Conservation (phyloP, 2,329 filamentous ascomycete species). For the Paraphaeosphaeria sporulosa region DNA sequence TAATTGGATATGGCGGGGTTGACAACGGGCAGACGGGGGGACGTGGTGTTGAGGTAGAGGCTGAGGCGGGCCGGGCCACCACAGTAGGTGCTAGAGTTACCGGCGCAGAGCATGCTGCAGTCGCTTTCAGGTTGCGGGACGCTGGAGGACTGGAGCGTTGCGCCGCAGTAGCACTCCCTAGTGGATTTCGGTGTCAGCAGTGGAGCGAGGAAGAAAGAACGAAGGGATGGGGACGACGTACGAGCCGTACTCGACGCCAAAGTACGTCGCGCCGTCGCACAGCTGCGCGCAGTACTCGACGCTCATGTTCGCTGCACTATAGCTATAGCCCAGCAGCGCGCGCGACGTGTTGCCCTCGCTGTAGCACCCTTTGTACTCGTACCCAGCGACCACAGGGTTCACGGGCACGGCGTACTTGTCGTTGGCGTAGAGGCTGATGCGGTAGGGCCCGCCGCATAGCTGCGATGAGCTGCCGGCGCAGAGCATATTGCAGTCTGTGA, state of each 20-base stretch:
- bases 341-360: constrained; percentile 39
- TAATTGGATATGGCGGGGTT: constrained; percentile 27
- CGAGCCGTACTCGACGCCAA: constrained; percentile 45
- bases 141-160: constrained; percentile 32
- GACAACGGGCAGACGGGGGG: not conserved
- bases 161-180: constrained; percentile 47
- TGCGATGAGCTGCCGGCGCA: constrained; percentile 28
- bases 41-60: constrained; percentile 25
- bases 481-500: constrained; percentile 32
- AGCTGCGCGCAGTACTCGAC: constrained; percentile 49
- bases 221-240: constrained; percentile 5
- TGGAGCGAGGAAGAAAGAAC: no score
- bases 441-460: constrained; percentile 27
- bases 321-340: constrained; percentile 42
- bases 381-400: constrained; percentile 28
- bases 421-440: constrained; percentile 47
- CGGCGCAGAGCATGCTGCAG: constrained; percentile 31
- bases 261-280: constrained; percentile 38
- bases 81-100: constrained; percentile 22
- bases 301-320: constrained; percentile 41
- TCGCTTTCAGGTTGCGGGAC: constrained; percentile 26
- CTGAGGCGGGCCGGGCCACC: constrained; percentile 28
- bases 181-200: not conserved
- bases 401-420: constrained; percentile 40
- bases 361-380: constrained; percentile 51